Base-by-base conservation (phyloP, 345 rosid species). In the Hirschfeldia incana region DNA sequence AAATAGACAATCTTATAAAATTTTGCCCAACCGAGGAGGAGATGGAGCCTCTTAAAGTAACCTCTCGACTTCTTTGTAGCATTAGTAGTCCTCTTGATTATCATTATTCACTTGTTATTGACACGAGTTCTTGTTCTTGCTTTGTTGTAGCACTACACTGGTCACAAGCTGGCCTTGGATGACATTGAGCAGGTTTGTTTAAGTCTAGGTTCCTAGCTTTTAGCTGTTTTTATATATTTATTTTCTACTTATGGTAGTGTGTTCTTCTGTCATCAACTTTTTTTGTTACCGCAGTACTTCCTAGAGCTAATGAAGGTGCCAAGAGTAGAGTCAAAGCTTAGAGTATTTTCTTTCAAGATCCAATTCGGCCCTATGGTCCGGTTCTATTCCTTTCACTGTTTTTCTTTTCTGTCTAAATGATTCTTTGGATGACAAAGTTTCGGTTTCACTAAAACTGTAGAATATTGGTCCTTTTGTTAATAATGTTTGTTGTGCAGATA, bases 261-360 rank as follows among this genome's bases (percentile, higher is more conserved):
- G 49, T 74, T 69, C 63, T 76, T 82, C 10, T 72, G 62, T 87
- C 60, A 64, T 39, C 46, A 51, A 37, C 69, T 21, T 21, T 21
- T 21, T 21, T 21, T 21, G 21, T 21, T 21, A 21, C 21, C 62
- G 34, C 68, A 95, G 99, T 95, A 78, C 77, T 93, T 95, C 83
- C 68, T 95, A 87, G 98, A 93, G 90, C 89, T 79, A 76, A 93
- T 95, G 98, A 93, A 93, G 87, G 98, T 95, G 86, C 98, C 99
- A 62, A 89, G 99, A 49, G 97, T 93, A 29, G 99, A 93, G 85
- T 93, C 97, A 33, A 93, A 95, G 80, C 83, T 95, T 39, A 86
- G 97, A 87, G 97, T 95, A 51, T 93, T 95, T 87, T 88, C 97
- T 78, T 95, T 90, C 91, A 95, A 95, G 85, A 91, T 90, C 80